Conservation (phyloP, 2,329 filamentous ascomycete species). For the Cytospora piceae region DNA sequence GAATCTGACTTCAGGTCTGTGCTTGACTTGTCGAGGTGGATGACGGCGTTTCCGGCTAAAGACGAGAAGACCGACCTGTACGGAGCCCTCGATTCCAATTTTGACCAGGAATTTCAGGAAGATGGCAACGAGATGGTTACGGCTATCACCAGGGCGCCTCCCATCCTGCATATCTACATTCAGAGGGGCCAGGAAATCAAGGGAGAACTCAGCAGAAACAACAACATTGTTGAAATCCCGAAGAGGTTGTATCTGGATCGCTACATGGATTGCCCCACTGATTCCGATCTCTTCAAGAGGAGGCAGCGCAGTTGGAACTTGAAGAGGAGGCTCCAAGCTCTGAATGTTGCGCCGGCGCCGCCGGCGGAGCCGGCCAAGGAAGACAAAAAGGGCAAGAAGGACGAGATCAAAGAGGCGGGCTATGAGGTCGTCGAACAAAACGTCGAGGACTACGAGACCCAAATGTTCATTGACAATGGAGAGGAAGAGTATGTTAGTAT, state of each 20-base stretch:
- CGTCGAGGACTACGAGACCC: slow-evolving; percentile 20
- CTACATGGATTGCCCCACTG: slow-evolving; percentile 72
- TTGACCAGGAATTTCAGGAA: slow-evolving; percentile 77
- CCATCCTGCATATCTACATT: slow-evolving; percentile 86
- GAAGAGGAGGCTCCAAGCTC: slow-evolving; percentile 63
- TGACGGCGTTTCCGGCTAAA: slow-evolving; percentile 62
- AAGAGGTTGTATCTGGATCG: slow-evolving; percentile 85
- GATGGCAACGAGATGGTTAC: slow-evolving; percentile 68
- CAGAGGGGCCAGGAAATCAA: slow-evolving; percentile 78
- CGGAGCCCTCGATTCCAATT: slow-evolving; percentile 81
- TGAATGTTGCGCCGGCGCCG: slow-evolving; percentile 44
- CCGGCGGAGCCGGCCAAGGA: slow-evolving; percentile 4
- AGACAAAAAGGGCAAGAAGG: slow-evolving; percentile 6
- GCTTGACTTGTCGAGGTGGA: slow-evolving; percentile 57
- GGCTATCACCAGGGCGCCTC: slow-evolving; percentile 76
- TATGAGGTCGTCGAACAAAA: slow-evolving; percentile 25
- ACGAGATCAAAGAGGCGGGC: slow-evolving; percentile 18
- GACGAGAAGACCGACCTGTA: slow-evolving; percentile 68
- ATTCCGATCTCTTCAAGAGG: slow-evolving; percentile 63
- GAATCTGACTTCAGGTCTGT: slow-evolving; percentile 54
- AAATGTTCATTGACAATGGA: slow-evolving; percentile 18
- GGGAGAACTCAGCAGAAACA: slow-evolving; percentile 63
- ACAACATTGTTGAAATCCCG: slow-evolving; percentile 76
- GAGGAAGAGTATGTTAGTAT: slow-evolving; percentile 32
- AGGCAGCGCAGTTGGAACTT: slow-evolving; percentile 76